Percentiles rank a stretch among this genome's conserved stretches.
Conservation (phyloP, 371 early-diverging fungal species). For the Actinomucor elegans region DNA sequence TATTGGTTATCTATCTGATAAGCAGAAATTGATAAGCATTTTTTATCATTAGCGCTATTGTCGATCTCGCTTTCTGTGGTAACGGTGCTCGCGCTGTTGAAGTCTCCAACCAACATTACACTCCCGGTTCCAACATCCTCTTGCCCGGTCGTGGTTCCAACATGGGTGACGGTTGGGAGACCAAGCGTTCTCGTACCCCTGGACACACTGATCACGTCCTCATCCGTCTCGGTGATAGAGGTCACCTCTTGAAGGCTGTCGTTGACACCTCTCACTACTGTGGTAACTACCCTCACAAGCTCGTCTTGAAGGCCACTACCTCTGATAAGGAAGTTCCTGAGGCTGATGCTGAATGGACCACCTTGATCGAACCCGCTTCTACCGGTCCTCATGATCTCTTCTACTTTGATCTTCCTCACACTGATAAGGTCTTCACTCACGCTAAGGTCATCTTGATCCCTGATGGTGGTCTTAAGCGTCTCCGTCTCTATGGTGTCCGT, state of each 20-base stretch:
- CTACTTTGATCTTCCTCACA: slow-evolving; percentile 60
- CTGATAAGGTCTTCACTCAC: slow-evolving; percentile 60
- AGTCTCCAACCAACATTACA: slow-evolving; percentile 80
- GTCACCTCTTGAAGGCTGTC: slow-evolving; percentile 71
- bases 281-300: slow-evolving; percentile 85
- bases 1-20: background rate
- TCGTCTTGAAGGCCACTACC: slow-evolving; percentile 57
- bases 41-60: slow-evolving; percentile 39
- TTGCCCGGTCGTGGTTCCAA: slow-evolving; percentile 74
- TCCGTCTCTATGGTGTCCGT: slow-evolving; percentile 55
- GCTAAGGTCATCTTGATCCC: slow-evolving; percentile 67
- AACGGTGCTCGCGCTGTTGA: slow-evolving; percentile 75
- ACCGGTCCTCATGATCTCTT: slow-evolving; percentile 69
- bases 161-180: slow-evolving; percentile 83
- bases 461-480: slow-evolving; percentile 80
- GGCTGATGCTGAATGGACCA: slow-evolving; percentile 51
- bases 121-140: slow-evolving; percentile 74
- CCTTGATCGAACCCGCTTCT: slow-evolving; percentile 36
- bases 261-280: slow-evolving; percentile 85
- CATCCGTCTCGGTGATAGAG: slow-evolving; percentile 75
- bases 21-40: slow-evolving; percentile 1
- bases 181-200: slow-evolving; percentile 67
- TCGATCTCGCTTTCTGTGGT: slow-evolving; percentile 78
- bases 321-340: slow-evolving; percentile 45
- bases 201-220: slow-evolving; percentile 76